A percentile compares a stretch with the other conserved stretches of the same genome.
Evolutionary conservation across 192 early-diverging fungal genomes (phyloP).

Genomic region (Chytriomyces confervae): DNA sequence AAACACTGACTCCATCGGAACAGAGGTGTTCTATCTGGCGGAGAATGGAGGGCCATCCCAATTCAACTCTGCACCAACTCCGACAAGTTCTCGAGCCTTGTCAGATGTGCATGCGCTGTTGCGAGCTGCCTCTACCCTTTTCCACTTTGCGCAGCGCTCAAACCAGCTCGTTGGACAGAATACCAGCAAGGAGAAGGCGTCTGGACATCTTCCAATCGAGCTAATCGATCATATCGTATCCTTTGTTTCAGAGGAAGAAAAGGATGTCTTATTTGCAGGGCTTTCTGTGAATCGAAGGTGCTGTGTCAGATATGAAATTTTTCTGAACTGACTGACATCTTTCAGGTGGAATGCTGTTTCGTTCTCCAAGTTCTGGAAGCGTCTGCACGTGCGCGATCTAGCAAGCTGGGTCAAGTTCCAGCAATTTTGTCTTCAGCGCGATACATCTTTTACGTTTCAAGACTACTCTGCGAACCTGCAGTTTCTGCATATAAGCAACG

Average conservation of each 20-base stretch:
- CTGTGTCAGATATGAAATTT: not conserved
- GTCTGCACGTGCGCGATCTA: not conserved
- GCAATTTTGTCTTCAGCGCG: slow-evolving; percentile 1
- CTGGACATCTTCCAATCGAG: not conserved
- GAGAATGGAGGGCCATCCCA: no score
- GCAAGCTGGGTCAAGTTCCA: slow-evolving; percentile 13
- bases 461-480: slow-evolving; percentile 1
- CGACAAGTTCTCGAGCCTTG: not conserved
- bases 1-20: no score
- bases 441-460: not conserved
- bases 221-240: not conserved
- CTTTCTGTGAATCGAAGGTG: not conserved
- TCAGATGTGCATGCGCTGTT: not conserved
- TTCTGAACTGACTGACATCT: not conserved
- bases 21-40: no score
- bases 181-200: not conserved
- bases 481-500: slow-evolving; percentile 11
- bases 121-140: not conserved
- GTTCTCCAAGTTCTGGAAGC: slow-evolving; percentile 19
- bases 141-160: no score
- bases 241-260: not conserved
- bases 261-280: not conserved
- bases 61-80: no score
- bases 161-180: no score
- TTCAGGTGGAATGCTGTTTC: slow-evolving; percentile 22